These are phyloP conservation scores for Ascochyta lentis DNA, from an alignment of 2,329 filamentous ascomycete species.

Conservation along the genomic window DNA sequence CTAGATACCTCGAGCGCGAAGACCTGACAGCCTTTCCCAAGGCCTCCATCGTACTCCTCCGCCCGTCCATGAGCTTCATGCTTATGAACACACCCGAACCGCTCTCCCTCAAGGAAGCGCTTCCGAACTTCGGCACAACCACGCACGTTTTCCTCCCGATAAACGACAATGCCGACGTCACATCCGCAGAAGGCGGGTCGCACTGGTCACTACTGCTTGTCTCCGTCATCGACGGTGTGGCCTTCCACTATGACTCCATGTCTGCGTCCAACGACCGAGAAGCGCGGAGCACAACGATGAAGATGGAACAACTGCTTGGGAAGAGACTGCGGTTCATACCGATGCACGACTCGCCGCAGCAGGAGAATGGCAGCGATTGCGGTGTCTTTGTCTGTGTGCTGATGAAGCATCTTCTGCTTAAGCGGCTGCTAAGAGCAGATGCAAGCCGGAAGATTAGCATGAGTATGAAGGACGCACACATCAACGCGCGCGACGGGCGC, in stretches of 20 bases:
- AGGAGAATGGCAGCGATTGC: slow-evolving; percentile 92
- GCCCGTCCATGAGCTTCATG: slow-evolving; percentile 91
- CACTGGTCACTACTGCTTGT: slow-evolving; percentile 96
- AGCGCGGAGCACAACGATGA: slow-evolving; percentile 71
- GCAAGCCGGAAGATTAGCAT: slow-evolving; percentile 88
- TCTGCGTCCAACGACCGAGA: slow-evolving; percentile 76
- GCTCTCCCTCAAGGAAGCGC: slow-evolving; percentile 65
- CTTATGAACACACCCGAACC: slow-evolving; percentile 75
- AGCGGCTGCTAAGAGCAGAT: slow-evolving; percentile 79
- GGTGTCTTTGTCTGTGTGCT: slow-evolving; percentile 95
- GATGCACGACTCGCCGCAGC: slow-evolving; percentile 84
- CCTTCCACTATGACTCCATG: slow-evolving; percentile 96
- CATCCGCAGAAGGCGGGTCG: slow-evolving; percentile 87
- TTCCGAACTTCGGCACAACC: slow-evolving; percentile 79
- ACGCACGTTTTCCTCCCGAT: slow-evolving; percentile 96
- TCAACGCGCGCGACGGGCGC: slow-evolving; percentile 79
- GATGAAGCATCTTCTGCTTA: slow-evolving; percentile 92
- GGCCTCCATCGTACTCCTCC: slow-evolving; percentile 86
- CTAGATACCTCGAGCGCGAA: slow-evolving; percentile 85
- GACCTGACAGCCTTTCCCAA: slow-evolving; percentile 79
- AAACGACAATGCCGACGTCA: slow-evolving; percentile 81
- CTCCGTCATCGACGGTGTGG: slow-evolving; percentile 83
- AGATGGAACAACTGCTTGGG: slow-evolving; percentile 72
- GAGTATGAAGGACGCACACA: slow-evolving; percentile 84
- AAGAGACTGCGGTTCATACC: slow-evolving; percentile 76